A percentile compares a stretch with the other conserved stretches of the same genome.
phyloP scores from a whole-genome alignment of 2,329 filamentous ascomycete genomes.

The Fusarium sp. region DNA sequence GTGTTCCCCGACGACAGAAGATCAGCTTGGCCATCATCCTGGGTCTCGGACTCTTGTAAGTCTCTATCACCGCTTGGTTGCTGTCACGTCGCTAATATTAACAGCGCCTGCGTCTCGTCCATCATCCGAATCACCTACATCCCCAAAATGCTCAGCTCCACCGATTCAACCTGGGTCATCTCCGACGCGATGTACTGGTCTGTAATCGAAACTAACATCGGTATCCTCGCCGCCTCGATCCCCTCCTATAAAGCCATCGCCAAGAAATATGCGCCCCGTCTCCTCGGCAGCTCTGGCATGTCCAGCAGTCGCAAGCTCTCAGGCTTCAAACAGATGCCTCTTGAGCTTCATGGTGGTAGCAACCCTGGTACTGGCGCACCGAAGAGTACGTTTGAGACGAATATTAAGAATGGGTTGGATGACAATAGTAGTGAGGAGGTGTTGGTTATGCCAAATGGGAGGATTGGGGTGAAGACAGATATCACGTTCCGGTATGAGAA shows the following conservation, averaged over 20 bases:
- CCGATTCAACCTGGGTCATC: slow-evolving; percentile 26
- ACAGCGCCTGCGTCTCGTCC: slow-evolving; percentile 21
- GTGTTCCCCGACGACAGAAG: slow-evolving; percentile 23
- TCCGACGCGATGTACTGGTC: slow-evolving; percentile 34
- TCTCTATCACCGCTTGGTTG: too few relatives aligned
- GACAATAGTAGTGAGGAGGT: slow-evolving; percentile 29
- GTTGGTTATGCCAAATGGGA: slow-evolving; percentile 2
- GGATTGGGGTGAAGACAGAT: slow-evolving; percentile 31
- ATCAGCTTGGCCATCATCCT: slow-evolving; percentile 24
- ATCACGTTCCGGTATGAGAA: slow-evolving; percentile 18
- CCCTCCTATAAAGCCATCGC: slow-evolving; percentile 31
- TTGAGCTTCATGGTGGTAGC: slow-evolving; percentile 12
- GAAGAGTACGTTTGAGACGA: slow-evolving; percentile 12
- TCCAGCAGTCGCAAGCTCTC: slow-evolving; percentile 28
- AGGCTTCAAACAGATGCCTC: slow-evolving; percentile 30
- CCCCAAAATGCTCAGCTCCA: slow-evolving; percentile 28
- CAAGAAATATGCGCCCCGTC: slow-evolving; percentile 28
- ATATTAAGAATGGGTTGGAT: slow-evolving; percentile 3
- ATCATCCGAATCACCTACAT: slow-evolving; percentile 34
- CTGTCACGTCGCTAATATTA: neutral
- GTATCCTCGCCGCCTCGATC: slow-evolving; percentile 29
- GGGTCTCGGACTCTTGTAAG: slow-evolving; percentile 25
- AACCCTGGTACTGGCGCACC: neutral
- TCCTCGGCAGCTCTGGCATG: slow-evolving; percentile 21
- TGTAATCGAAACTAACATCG: slow-evolving; percentile 31